Evolutionary conservation across 2,329 filamentous ascomycete species (phyloP).

Genomic region (Microcera coccophila): DNA sequence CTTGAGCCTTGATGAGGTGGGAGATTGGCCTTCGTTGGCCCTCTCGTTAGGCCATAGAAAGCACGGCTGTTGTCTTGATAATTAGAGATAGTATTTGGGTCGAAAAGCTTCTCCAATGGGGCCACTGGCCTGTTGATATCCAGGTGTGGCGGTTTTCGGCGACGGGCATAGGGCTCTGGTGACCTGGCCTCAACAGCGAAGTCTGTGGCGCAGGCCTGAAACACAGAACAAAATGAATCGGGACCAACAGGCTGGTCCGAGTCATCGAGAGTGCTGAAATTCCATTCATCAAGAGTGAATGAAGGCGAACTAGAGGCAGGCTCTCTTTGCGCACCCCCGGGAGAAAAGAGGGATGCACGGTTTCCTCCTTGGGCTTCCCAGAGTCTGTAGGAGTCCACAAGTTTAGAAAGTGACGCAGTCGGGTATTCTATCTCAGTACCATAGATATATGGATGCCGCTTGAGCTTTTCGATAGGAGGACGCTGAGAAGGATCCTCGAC

Average conservation of each 20-base stretch:
- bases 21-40: conserved; percentile 41
- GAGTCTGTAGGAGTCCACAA: conserved; percentile 68
- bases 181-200: conserved; percentile 50
- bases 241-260: conserved; percentile 60
- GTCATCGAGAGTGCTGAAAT: conserved; percentile 61
- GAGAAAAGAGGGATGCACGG: conserved; percentile 60
- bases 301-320: conserved; percentile 42
- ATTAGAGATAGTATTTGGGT: conserved; percentile 61
- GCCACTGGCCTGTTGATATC: conserved; percentile 49
- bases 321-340: conserved; percentile 55
- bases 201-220: conserved; percentile 48
- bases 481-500: conserved; percentile 64
- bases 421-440: conserved; percentile 62
- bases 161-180: conserved; percentile 49
- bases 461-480: conserved; percentile 65
- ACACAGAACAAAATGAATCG: conserved; percentile 56
- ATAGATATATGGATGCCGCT: conserved; percentile 65
- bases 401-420: conserved; percentile 56
- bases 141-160: conserved; percentile 57
- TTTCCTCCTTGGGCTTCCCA: conserved; percentile 74
- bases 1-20: conserved; percentile 53
- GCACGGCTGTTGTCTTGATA: conserved; percentile 61
- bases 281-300: conserved; percentile 59
- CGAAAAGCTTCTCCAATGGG: conserved; percentile 62
- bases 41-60: conserved; percentile 50